Conservation (phyloP, 2,329 filamentous ascomycete genomes). For the Xylaria sp. region DNA sequence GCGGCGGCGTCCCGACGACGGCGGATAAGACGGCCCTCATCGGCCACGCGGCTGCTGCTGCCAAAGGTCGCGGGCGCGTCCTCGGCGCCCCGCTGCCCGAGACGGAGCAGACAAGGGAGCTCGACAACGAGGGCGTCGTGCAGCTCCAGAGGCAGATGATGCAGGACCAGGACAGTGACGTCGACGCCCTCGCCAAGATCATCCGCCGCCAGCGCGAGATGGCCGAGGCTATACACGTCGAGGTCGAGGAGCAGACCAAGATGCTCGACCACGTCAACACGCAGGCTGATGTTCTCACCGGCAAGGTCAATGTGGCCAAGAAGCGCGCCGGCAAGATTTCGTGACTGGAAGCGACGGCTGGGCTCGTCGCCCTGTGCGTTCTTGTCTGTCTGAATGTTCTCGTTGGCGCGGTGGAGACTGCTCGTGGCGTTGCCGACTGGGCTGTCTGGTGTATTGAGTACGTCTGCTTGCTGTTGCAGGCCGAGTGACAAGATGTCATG, state of each 20-base stretch:
- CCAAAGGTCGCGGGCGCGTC: slow-evolving; percentile 64
- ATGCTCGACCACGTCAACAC: slow-evolving; percentile 71
- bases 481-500: background rate
- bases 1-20: slow-evolving; percentile 54
- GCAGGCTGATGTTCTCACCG: slow-evolving; percentile 68
- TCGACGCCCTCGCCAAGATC: slow-evolving; percentile 70
- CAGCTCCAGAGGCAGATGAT: slow-evolving; percentile 78
- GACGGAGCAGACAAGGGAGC: slow-evolving; percentile 75
- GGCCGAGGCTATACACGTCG: slow-evolving; percentile 75
- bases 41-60: slow-evolving; percentile 44
- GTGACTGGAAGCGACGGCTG: slow-evolving; percentile 26
- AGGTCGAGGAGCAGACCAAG: slow-evolving; percentile 73
- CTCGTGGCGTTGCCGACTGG: slow-evolving; percentile 19
- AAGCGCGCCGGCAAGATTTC: slow-evolving; percentile 71
- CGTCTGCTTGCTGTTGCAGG: slow-evolving; percentile 12
- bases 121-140: slow-evolving; percentile 77
- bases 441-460: slow-evolving; percentile 22
- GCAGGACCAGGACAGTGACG: slow-evolving; percentile 74
- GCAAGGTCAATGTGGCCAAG: slow-evolving; percentile 77
- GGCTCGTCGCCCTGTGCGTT: background rate
- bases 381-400: background rate
- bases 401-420: slow-evolving; percentile 1
- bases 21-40: slow-evolving; percentile 59
- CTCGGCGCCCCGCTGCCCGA: slow-evolving; percentile 75
- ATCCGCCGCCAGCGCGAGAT: slow-evolving; percentile 78